Evolutionary conservation across 2,329 filamentous ascomycete species (phyloP), one percentile per base, ranked within the genome.

Genomic region (Knoxdaviesia capensis): DNA sequence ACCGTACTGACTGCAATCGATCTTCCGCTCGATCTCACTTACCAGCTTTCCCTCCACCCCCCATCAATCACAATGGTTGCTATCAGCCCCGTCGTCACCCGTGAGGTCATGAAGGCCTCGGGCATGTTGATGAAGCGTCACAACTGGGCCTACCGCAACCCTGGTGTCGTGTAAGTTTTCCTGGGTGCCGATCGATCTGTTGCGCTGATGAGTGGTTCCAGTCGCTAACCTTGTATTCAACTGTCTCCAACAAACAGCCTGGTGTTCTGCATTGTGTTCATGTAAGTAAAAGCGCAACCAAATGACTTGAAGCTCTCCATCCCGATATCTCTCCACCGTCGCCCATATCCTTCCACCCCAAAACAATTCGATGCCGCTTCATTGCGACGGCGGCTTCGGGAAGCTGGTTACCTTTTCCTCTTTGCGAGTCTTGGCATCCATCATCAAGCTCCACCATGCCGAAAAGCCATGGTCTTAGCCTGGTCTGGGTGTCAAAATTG

Each of bases 251-350:
- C 39, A 36, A 10, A 28, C 31, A 45, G 44, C 28, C 55, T 62
- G 41, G 61, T 64, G 48, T 62, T 64, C 50, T 58, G 54, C 52
- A 64, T 64, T 42, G 54, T 64, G 48, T 58, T 56, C 45, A 41
- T 62, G 44, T 45, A 45, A 43, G 44, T 36, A 38, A 38, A 8
- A 8, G 3, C 20, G 20, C 20, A 20, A 20, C 2, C 20, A 20
- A 20, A 20, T 20, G 20, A 20, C 20, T 41, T 59, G 59, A 61
- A 58, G 39, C 58, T 39, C 35, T 10, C 42, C n/a, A 28, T 34
- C 28, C 40, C 44, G 20, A 30, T n/a, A 28, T 9, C 11, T 9
- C 36, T 6, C 8, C 31, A 34, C n/a, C 20, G 3, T 39, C 30
- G 20, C 2, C 20, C 20, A 20, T 20, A 20, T 20, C 20, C 20